These are phyloP conservation scores for Poterioochromonas sp. DNA, from an alignment of 352 stramenopile genomes.

Conservation along the genomic window DNA sequence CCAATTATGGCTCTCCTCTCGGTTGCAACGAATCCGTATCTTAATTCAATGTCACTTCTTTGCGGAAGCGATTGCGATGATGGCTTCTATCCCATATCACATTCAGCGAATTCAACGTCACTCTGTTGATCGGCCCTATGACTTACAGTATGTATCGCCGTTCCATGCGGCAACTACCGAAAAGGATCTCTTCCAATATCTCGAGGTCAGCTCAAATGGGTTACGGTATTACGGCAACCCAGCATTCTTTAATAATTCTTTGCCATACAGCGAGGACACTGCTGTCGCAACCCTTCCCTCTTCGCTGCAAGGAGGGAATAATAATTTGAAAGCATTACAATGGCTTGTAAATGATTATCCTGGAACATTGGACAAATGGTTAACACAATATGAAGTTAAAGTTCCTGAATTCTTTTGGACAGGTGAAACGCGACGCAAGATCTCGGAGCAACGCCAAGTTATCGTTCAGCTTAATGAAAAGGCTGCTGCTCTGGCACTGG, in stretches of 20 bases:
- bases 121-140: too few species aligned
- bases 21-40: neutral
- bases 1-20: neutral
- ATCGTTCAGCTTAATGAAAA: neutral
- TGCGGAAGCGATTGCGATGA: neutral
- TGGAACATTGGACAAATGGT: neutral
- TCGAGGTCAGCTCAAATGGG: neutral
- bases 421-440: neutral
- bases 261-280: neutral
- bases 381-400: neutral
- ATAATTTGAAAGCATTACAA: neutral
- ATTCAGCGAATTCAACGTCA: neutral
- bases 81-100: neutral
- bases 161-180: neutral
- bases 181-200: neutral
- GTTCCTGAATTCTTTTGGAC: neutral
- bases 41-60: neutral
- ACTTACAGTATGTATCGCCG: neutral
- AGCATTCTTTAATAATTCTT: neutral
- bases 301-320: too few species aligned
- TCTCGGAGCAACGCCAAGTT: neutral
- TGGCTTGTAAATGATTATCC: neutral
- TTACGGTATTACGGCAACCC: neutral
- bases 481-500: neutral
- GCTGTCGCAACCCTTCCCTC: too few species aligned